phyloP scores from a whole-genome alignment of 139 green algal species.

The Auxenochlorella protothecoides region DNA sequence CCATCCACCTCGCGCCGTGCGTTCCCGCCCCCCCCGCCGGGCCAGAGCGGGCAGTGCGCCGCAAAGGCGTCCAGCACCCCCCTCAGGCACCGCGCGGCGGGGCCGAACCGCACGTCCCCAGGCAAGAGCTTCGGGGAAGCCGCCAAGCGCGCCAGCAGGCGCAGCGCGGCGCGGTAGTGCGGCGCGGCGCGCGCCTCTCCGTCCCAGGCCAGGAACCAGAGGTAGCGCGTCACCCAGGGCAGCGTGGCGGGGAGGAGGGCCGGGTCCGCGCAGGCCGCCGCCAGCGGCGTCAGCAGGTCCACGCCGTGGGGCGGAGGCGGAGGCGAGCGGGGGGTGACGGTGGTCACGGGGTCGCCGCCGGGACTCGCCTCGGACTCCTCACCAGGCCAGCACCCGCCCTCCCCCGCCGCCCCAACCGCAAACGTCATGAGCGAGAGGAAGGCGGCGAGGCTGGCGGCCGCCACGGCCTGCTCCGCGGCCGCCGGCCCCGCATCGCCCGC shows the following conservation, averaged over 20 bases:
- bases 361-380: too few relatives aligned
- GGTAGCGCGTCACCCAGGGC: conserved; percentile 36
- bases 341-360: too few relatives aligned
- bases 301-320: conserved; percentile 4
- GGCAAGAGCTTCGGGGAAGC: conserved; percentile 13
- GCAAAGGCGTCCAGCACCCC: conserved; percentile 26
- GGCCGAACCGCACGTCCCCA: conserved; percentile 4
- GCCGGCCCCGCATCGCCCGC: too few relatives aligned
- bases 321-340: too few relatives aligned
- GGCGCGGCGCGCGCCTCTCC: conserved; percentile 1
- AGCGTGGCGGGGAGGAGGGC: conserved; percentile 18
- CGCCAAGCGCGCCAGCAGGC: conserved; percentile 15
- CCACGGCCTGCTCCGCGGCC: too few relatives aligned
- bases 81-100: conserved; percentile 26
- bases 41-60: background rate
- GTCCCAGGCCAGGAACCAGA: conserved; percentile 26
- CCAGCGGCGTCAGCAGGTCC: conserved; percentile 26
- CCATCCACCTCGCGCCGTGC: too few relatives aligned
- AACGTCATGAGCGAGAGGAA: too few relatives aligned
- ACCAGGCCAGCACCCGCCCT: too few relatives aligned
- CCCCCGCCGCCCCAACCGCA: too few relatives aligned
- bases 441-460: too few relatives aligned
- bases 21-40: too few relatives aligned
- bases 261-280: conserved; percentile 7
- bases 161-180: conserved; percentile 18